Evolutionary conservation across 202 grass and related monocot species (phyloP).

Genomic region (Setaria viridis): DNA sequence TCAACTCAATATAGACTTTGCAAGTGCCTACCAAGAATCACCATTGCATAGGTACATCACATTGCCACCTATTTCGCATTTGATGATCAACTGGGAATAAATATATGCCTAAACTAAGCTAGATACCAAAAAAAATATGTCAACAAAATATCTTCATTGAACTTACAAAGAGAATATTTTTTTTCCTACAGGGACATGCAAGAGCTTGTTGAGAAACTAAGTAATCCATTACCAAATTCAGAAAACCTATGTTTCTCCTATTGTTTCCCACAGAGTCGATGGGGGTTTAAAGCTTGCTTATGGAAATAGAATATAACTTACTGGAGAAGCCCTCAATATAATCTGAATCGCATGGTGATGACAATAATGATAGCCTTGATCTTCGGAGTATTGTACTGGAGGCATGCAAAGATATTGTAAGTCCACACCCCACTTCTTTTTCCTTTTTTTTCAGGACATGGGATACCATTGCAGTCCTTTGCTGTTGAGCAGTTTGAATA

Average conservation of each 20-base stretch:
- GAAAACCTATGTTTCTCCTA: slow-evolving; percentile 50
- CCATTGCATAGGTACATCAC: slow-evolving; percentile 25
- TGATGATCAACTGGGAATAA: not conserved
- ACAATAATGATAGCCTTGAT: slow-evolving; percentile 40
- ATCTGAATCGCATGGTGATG: slow-evolving; percentile 59
- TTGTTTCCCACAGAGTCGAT: slow-evolving; percentile 53
- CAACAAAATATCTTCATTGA: not conserved
- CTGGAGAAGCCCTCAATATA: slow-evolving; percentile 84
- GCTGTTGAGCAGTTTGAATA: not conserved
- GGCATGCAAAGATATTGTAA: slow-evolving; percentile 70
- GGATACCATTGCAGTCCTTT: too few species aligned
- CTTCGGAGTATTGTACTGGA: slow-evolving; percentile 59
- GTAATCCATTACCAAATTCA: slow-evolving; percentile 51
- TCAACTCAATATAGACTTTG: slow-evolving; percentile 56
- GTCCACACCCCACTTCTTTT: not conserved
- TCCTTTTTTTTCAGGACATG: not conserved
- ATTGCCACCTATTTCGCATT: not conserved
- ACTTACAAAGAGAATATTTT: not conserved
- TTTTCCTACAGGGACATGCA: slow-evolving; percentile 50
- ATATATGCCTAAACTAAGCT: too few species aligned
- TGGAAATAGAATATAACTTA: slow-evolving; percentile 82
- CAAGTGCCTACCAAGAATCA: slow-evolving; percentile 44
- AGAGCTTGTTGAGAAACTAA: slow-evolving; percentile 53
- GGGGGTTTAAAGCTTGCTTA: slow-evolving; percentile 75
- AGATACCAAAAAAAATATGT: not conserved